A percentile compares a stretch with the other conserved stretches of the same genome.
Evolutionary conservation across 768 basidiomycete species (phyloP).

Genomic region (Phlebiopsis gigantea): DNA sequence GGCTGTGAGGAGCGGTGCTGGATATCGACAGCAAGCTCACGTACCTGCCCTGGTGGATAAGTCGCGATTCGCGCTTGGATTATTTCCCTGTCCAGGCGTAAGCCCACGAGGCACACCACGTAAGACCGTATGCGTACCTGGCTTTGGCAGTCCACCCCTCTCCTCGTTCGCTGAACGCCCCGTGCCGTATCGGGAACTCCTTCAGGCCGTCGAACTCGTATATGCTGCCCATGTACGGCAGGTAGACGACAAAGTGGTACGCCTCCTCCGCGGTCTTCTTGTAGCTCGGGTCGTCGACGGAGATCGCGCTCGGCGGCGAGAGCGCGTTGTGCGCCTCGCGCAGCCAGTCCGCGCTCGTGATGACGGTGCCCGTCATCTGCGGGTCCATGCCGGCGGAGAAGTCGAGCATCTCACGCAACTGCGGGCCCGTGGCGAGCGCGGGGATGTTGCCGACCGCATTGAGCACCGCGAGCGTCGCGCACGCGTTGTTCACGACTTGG

Average conservation of each 20-base stretch:
- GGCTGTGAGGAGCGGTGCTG: not conserved
- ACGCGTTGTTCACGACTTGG: slow-evolving; percentile 94
- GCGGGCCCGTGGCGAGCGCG: slow-evolving; percentile 53
- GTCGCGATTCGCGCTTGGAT: slow-evolving; percentile 87
- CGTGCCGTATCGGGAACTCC: slow-evolving; percentile 73
- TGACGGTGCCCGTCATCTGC: slow-evolving; percentile 73
- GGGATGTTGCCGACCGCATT: slow-evolving; percentile 87
- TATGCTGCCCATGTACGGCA: slow-evolving; percentile 75
- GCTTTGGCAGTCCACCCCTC: slow-evolving; percentile 86
- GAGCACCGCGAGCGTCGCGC: slow-evolving; percentile 90
- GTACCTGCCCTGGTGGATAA: slow-evolving; percentile 83
- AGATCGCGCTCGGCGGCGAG: slow-evolving; percentile 85
- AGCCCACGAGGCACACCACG: slow-evolving; percentile 6
- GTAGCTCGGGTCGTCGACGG: slow-evolving; percentile 75
- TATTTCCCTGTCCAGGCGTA: slow-evolving; percentile 50
- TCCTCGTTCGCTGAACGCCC: slow-evolving; percentile 55
- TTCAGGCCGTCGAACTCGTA: slow-evolving; percentile 96
- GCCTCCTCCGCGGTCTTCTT: slow-evolving; percentile 71
- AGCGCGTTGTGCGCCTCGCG: slow-evolving; percentile 88
- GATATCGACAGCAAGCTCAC: slow-evolving; percentile 24
- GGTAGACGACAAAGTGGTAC: slow-evolving; percentile 94
- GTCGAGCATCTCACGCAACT: slow-evolving; percentile 65
- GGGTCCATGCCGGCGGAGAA: slow-evolving; percentile 88
- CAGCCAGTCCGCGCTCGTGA: slow-evolving; percentile 78
- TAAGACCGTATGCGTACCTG: slow-evolving; percentile 38